A percentile compares a stretch with the other conserved stretches of the same genome.
These are phyloP conservation scores for Nicotiana otophora DNA, from an alignment of 257 asterid genomes.

Conservation along the genomic window DNA sequence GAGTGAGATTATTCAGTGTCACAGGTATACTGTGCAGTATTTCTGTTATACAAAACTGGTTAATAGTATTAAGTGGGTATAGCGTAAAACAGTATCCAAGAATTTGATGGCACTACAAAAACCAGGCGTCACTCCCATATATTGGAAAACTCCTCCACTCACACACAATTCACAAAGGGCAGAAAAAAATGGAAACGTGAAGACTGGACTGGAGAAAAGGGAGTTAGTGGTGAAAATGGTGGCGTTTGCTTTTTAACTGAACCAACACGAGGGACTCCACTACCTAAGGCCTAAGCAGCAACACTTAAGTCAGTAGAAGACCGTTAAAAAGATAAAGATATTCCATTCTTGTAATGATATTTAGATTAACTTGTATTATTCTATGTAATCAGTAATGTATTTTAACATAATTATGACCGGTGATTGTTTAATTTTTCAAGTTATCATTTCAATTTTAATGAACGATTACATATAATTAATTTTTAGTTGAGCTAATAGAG, in stretches of 20 bases:
- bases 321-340: conserved; percentile 27
- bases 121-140: not conserved
- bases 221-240: conserved; percentile 16
- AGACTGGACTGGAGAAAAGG: conserved; percentile 19
- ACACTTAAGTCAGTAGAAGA: conserved; percentile 21
- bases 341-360: not conserved
- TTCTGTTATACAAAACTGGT: not conserved
- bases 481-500: too few species aligned
- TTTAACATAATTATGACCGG: too few species aligned
- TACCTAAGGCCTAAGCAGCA: conserved; percentile 13
- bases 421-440: too few species aligned
- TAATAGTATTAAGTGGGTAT: not conserved
- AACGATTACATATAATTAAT: too few species aligned
- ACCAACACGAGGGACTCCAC: conserved; percentile 45
- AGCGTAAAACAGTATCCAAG: not conserved
- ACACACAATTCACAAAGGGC: not conserved
- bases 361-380: too few species aligned
- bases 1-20: conserved; percentile 3
- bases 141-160: not conserved
- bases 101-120: not conserved
- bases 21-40: conserved; percentile 13
- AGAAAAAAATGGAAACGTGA: conserved; percentile 12
- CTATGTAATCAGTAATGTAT: too few species aligned
- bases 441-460: too few species aligned
- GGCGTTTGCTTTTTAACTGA: conserved; percentile 46